These are phyloP conservation scores for Claviceps monticola DNA, from an alignment of 2,329 filamentous ascomycete genomes.

Conservation along the genomic window DNA sequence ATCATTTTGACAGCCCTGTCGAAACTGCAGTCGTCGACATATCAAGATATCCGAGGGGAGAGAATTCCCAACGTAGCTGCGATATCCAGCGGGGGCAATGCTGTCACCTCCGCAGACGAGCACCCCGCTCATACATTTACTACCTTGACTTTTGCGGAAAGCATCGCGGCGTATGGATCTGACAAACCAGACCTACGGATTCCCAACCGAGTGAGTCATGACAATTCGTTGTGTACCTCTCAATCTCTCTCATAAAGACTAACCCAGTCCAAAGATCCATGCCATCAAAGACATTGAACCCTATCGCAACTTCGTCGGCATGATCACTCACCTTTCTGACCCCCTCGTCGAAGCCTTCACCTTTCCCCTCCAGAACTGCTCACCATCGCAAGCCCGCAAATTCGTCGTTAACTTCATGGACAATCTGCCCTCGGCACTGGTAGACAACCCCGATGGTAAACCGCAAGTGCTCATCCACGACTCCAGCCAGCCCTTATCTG, in stretches of 20 bases:
- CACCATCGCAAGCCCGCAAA: slow-evolving; percentile 37
- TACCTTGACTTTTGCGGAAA: slow-evolving; percentile 22
- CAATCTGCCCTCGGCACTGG: slow-evolving; percentile 41
- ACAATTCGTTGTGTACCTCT: not conserved
- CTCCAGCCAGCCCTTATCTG: slow-evolving; percentile 56
- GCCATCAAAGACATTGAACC: slow-evolving; percentile 43
- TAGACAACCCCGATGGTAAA: slow-evolving; percentile 58
- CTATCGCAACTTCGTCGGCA: slow-evolving; percentile 52
- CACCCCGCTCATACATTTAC: slow-evolving; percentile 19
- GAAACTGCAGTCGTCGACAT: slow-evolving; percentile 31
- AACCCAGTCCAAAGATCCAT: slow-evolving; percentile 38
- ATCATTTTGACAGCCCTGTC: slow-evolving; percentile 18
- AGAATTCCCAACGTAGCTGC: slow-evolving; percentile 19
- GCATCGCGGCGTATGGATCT: slow-evolving; percentile 68
- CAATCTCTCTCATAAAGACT: slow-evolving; percentile 6
- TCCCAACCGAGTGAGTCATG: slow-evolving; percentile 40
- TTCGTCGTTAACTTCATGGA: slow-evolving; percentile 63
- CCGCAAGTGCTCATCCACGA: slow-evolving; percentile 71
- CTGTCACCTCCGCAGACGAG: slow-evolving; percentile 7
- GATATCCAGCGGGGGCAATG: slow-evolving; percentile 8
- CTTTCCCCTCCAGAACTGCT: slow-evolving; percentile 41
- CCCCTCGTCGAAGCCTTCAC: slow-evolving; percentile 66
- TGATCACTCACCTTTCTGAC: slow-evolving; percentile 55
- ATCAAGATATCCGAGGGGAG: slow-evolving; percentile 42
- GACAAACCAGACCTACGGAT: slow-evolving; percentile 89